phyloP scores from a whole-genome alignment of 2,329 filamentous ascomycete genomes.

The Scytalidium lignicola region DNA sequence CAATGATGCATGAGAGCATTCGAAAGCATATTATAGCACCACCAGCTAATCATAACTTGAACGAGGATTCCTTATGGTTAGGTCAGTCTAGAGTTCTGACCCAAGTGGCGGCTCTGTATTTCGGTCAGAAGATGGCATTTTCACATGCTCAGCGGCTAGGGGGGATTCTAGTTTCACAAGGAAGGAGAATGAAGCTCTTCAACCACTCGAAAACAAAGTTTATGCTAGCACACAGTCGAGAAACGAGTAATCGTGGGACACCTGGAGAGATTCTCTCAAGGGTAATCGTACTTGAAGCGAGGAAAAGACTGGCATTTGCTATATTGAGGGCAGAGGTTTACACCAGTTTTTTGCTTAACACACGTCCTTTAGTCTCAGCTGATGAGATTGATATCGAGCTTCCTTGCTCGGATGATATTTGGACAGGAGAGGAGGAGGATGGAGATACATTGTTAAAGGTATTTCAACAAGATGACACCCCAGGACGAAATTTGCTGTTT shows the following conservation, averaged over 20 bases:
- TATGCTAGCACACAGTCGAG: too few species aligned
- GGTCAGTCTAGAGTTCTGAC: background rate
- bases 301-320: background rate
- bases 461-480: too few species aligned
- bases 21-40: background rate
- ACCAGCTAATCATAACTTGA: background rate
- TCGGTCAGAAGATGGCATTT: background rate
- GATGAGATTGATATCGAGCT: slow-evolving; percentile 1
- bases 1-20: slow-evolving; percentile 1
- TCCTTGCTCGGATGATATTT: slow-evolving; percentile 1
- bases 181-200: background rate
- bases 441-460: background rate
- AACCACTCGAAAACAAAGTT: too few species aligned
- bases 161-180: background rate
- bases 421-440: background rate
- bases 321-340: background rate
- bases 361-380: background rate
- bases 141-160: background rate
- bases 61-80: background rate
- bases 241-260: too few species aligned
- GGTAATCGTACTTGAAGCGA: background rate
- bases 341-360: background rate
- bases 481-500: background rate
- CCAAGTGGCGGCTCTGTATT: slow-evolving; percentile 1
- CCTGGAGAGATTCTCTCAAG: too few species aligned